phyloP scores from a whole-genome alignment of 495 filamentous ascomycete genomes.

The Daldinia bambusicola region DNA sequence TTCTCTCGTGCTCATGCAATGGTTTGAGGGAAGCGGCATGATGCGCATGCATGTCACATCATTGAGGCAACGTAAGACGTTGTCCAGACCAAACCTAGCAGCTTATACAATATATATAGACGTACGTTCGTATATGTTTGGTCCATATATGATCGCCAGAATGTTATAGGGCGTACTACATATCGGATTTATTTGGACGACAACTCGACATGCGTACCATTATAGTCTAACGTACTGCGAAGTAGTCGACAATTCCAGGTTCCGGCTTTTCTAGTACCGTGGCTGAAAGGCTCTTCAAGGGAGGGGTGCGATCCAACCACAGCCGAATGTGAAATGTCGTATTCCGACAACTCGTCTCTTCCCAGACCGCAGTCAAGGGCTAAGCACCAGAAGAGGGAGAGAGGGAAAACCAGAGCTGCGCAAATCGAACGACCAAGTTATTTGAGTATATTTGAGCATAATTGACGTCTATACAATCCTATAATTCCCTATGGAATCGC shows the following conservation, averaged over 20 bases:
- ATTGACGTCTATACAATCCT: constrained; percentile 4
- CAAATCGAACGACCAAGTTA: constrained; percentile 20
- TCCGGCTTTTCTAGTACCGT: constrained; percentile 12
- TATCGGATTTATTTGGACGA: constrained; percentile 16
- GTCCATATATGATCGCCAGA: constrained; percentile 16
- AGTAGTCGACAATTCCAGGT: constrained; percentile 11
- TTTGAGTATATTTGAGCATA: constrained; percentile 15
- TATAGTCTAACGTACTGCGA: constrained; percentile 13
- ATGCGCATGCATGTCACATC: constrained; percentile 47
- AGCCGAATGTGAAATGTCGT: constrained; percentile 41
- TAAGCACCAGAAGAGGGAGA: constrained; percentile 9
- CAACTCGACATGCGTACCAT: constrained; percentile 12
- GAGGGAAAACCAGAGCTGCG: constrained; percentile 14
- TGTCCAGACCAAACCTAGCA: constrained; percentile 8
- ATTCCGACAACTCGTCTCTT: constrained; percentile 33
- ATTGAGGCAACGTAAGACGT: constrained; percentile 39
- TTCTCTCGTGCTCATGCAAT: constrained; percentile 36
- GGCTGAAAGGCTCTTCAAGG: constrained; percentile 47
- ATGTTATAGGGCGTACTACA: constrained; percentile 14
- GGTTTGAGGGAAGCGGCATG: constrained; percentile 39
- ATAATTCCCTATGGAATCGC: constrained; percentile 11
- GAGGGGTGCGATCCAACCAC: constrained; percentile 47
- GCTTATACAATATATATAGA: constrained; percentile 1
- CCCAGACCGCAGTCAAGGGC: constrained; percentile 15
- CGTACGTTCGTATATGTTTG: constrained; percentile 3